phyloP scores from a whole-genome alignment of 2,329 filamentous ascomycete species.

The Aspergillus transmontanensis region DNA sequence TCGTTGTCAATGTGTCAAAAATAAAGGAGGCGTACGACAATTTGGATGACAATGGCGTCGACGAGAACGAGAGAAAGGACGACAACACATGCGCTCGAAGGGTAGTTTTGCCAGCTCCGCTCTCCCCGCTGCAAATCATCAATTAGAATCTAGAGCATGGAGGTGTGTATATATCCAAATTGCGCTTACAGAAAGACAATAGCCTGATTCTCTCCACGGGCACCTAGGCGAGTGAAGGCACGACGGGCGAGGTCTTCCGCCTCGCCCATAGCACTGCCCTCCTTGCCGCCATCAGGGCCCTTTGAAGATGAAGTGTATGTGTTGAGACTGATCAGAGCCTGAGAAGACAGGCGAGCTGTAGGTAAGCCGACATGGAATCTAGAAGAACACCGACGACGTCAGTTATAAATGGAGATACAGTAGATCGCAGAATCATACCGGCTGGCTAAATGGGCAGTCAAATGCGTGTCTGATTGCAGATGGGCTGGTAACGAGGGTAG shows the following conservation, averaged over 20 bases:
- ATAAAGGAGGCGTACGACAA: conserved; percentile 91
- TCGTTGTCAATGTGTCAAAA: conserved; percentile 94
- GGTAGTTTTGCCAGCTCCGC: conserved; percentile 93
- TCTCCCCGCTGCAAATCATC: conserved; percentile 74
- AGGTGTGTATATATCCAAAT: not conserved
- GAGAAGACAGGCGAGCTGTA: conserved; percentile 84
- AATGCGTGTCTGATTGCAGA: conserved; percentile 54
- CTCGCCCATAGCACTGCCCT: conserved; percentile 88
- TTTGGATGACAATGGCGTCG: conserved; percentile 90
- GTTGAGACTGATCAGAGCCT: conserved; percentile 89
- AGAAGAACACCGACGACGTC: conserved; percentile 44
- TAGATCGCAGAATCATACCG: conserved; percentile 35
- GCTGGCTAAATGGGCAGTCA: conserved; percentile 55
- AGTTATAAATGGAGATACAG: not conserved
- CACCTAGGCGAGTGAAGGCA: conserved; percentile 81
- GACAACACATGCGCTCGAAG: conserved; percentile 86
- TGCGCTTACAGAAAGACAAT: conserved; percentile 82
- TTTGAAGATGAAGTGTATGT: conserved; percentile 89
- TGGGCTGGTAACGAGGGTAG: conserved; percentile 83
- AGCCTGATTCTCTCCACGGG: conserved; percentile 90
- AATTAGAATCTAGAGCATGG: conserved; percentile 14
- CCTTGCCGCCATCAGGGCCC: conserved; percentile 85
- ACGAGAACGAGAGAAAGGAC: conserved; percentile 82
- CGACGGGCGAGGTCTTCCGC: conserved; percentile 89
- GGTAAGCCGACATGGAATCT: conserved; percentile 91